Conservation (phyloP, 108 stramenopile species). For the Skeletonema potamos region DNA sequence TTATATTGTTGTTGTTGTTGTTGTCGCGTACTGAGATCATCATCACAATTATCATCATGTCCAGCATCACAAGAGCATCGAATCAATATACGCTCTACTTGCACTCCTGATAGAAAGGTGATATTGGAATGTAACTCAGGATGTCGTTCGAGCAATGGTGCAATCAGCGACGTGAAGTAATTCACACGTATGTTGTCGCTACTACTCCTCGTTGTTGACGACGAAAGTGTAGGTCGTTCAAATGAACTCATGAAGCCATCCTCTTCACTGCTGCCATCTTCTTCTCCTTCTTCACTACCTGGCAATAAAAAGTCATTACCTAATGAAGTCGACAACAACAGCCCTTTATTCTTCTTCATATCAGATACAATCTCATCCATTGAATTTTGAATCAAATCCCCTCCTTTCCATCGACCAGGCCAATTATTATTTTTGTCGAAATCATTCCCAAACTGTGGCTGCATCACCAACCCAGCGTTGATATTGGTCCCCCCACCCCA, state of each 20-base stretch:
- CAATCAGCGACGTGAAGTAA: constrained; percentile 62
- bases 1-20: not conserved
- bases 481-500: constrained; percentile 76
- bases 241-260: not conserved
- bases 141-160: constrained; percentile 50
- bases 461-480: constrained; percentile 60
- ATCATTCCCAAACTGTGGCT: constrained; percentile 43
- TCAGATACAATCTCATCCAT: constrained; percentile 4
- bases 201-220: not conserved
- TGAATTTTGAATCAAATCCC: not conserved
- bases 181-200: constrained; percentile 41
- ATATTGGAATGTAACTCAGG: constrained; percentile 43
- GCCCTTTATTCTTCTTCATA: not conserved
- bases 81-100: constrained; percentile 63
- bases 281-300: not conserved
- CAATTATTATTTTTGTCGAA: constrained; percentile 22
- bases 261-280: not conserved
- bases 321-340: not conserved
- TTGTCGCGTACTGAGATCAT: constrained; percentile 22
- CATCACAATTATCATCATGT: not conserved
- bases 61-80: not conserved
- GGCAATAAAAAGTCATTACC: not conserved
- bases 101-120: constrained; percentile 41
- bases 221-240: not conserved
- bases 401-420: constrained; percentile 57